phyloP scores from a whole-genome alignment of 108 stramenopile genomes.

The Conticribra weissflogii region DNA sequence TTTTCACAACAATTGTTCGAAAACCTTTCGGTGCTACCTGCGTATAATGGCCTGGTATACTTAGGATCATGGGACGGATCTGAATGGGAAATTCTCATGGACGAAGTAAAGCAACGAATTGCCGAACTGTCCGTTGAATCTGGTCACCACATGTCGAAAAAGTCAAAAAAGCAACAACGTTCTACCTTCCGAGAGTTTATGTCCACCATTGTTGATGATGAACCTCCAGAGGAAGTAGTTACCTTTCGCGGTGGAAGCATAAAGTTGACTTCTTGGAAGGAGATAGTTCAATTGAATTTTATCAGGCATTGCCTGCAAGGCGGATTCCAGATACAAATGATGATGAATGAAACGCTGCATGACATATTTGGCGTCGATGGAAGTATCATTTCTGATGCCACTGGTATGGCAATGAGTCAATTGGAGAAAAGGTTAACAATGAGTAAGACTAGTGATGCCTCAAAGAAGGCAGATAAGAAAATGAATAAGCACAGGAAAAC shows the following conservation, averaged over 20 bases:
- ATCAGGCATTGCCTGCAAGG: slow-evolving; percentile 84
- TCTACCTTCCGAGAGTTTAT: slow-evolving; percentile 83
- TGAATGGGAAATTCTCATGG: slow-evolving; percentile 77
- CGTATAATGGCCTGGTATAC: no score
- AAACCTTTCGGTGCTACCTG: no score
- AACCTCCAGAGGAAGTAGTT: slow-evolving; percentile 59
- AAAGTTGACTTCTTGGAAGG: slow-evolving; percentile 67
- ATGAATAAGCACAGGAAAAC: slow-evolving; percentile 64
- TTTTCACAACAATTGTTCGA: no score
- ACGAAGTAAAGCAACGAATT: slow-evolving; percentile 77
- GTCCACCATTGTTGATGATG: slow-evolving; percentile 82
- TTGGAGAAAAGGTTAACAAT: slow-evolving; percentile 77
- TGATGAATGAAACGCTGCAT: slow-evolving; percentile 81
- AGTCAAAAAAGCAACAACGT: slow-evolving; percentile 81
- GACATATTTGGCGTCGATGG: slow-evolving; percentile 66
- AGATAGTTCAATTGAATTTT: slow-evolving; percentile 81
- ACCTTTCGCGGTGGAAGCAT: slow-evolving; percentile 72
- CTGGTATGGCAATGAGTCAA: slow-evolving; percentile 51
- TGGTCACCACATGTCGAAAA: slow-evolving; percentile 78
- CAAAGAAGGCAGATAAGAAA: slow-evolving; percentile 70
- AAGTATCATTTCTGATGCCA: slow-evolving; percentile 28
- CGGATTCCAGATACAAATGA: slow-evolving; percentile 81
- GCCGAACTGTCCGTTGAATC: slow-evolving; percentile 73
- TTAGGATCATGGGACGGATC: slow-evolving; percentile 85
- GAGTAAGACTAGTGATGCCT: slow-evolving; percentile 77